Evolutionary conservation across 306 rosid genomes (phyloP), one percentile per base, ranked within the genome.

Genomic region (Ormosia emarginata): DNA sequence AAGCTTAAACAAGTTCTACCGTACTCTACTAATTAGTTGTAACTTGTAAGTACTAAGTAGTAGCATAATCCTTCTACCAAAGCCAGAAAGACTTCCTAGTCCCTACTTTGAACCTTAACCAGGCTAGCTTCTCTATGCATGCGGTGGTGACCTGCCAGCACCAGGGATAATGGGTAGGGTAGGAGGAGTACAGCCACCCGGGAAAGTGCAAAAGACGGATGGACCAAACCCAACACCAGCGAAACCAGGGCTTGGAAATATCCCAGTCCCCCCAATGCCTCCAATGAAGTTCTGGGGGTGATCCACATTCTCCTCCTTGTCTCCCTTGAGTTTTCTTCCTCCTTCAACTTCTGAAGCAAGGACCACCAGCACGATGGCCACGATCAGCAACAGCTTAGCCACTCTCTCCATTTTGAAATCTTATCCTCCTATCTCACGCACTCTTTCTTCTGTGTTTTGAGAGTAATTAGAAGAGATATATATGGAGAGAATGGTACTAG

Each of bases 171-270:
- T 9, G 62, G 84, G 87, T 0, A 84, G 29, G 43, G 80, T 30
- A 3, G 73, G 62, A 14, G 63, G 49, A 14, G 85, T 75, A 29
- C 85, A 84, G 0, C 82, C 75, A 49, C 87, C 87, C 2, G 87
- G 87, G 85, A 68, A 80, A 18, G 85, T 75, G 82, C 87, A 84
- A 64, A 84, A 80, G 17, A 74, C 77, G 0, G 63, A 67, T 12
- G 85, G 85, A 47, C 85, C 77, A 75, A 82, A 82, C 24, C 71
- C 77, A 0, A 71, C 57, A 2, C 87, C 87, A 2, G 78, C 40
- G 50, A 82, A 82, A 24, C 84, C 82, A 0, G 87, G 79, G 87
- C 75, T 52, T 53, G 87, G 87, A 40, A 84, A 84, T 3, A 71
- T 8, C 3, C 78, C 82, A 47, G 71, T 12, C 7, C 84, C 85